Evolutionary conservation across 1,139 yeast species (phyloP), one percentile per base, ranked within the genome.

Genomic region (Pneumocystis oryctolagi): DNA sequence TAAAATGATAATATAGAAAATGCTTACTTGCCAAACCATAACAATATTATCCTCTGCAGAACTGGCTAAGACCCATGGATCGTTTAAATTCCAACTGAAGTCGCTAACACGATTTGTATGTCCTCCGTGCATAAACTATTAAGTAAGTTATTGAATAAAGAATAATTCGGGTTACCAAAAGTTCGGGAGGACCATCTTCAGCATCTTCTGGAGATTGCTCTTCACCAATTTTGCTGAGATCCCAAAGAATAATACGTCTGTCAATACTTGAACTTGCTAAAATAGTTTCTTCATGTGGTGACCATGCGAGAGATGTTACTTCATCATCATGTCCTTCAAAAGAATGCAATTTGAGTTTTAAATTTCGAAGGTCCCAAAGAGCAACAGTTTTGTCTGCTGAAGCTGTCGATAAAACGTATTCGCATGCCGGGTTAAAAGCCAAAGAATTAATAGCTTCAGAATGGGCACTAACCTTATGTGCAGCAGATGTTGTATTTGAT

Each of bases 61-160:
- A 70, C 89, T 84, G 8, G 92, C 86, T 59, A 90, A 69, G 74
- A 88, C 79, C 87, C 90, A 84, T 12, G 85, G 84, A 67, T 85
- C 85, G 67, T 83, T 84, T 1, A 84, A 82, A 65, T 89, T 87
- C 98, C 98, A 92, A 60, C 84, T 82, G 60, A 90, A 77, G 71
- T 90, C 97, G 69, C 86, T 84, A 18, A 92, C 87, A 30, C 94
- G 90, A 63, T 86, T 77, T 80, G 92, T 82, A 72, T 92, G 99
- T 0, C 98, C 98, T 14, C 86, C 88, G 73, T 94, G 98, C 42
- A 81, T 79, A 71, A 92, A 90, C 30, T 84, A 6, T 39, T 57
- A 25, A 47, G 25, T 25, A 2, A 25, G n/a, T 9, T 5, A 30
- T 18, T 28, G 30, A 30, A 37, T 20, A 57, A 34, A n/a, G 4